These are phyloP conservation scores for Avena eriantha DNA, from an alignment of 176 grass and related monocot genomes.

Conservation along the genomic window DNA sequence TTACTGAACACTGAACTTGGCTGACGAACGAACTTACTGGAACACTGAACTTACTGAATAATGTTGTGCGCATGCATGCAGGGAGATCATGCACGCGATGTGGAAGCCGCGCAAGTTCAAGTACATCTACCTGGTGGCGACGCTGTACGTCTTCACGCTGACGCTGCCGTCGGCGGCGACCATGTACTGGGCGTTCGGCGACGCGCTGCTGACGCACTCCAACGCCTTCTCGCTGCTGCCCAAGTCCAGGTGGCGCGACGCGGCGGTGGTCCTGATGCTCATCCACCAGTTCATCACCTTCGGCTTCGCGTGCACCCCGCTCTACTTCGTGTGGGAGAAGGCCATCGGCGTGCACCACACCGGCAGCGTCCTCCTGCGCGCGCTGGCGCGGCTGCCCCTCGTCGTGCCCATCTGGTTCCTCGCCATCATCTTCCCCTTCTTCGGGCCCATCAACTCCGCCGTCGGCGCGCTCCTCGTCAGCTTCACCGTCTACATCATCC, in stretches of 20 bases:
- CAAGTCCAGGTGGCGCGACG: constrained; percentile 53
- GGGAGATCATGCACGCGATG: constrained; percentile 88
- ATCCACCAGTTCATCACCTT: constrained; percentile 92
- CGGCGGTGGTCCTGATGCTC: constrained; percentile 76
- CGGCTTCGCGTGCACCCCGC: constrained; percentile 84
- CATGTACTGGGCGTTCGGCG: constrained; percentile 82
- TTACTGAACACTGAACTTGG: too few species aligned
- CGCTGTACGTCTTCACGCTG: constrained; percentile 78
- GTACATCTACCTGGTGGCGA: constrained; percentile 78
- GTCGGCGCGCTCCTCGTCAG: constrained; percentile 70
- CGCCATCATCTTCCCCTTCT: constrained; percentile 72
- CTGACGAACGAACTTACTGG: too few species aligned
- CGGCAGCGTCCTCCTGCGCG: constrained; percentile 41
- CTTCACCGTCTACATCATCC: constrained; percentile 75
- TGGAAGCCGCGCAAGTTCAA: constrained; percentile 86
- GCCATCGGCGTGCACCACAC: constrained; percentile 61
- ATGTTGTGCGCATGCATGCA: too few species aligned
- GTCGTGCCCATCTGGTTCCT: constrained; percentile 68
- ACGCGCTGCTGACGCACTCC: constrained; percentile 70
- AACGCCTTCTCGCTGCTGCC: constrained; percentile 76
- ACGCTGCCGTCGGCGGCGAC: constrained; percentile 71
- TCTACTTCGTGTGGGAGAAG: constrained; percentile 94
- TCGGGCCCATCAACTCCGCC: constrained; percentile 68
- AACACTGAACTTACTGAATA: too few species aligned
- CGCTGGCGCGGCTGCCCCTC: constrained; percentile 49